These are phyloP conservation scores for Nicotiana knightiana DNA, from an alignment of 257 asterid genomes.

Conservation along the genomic window DNA sequence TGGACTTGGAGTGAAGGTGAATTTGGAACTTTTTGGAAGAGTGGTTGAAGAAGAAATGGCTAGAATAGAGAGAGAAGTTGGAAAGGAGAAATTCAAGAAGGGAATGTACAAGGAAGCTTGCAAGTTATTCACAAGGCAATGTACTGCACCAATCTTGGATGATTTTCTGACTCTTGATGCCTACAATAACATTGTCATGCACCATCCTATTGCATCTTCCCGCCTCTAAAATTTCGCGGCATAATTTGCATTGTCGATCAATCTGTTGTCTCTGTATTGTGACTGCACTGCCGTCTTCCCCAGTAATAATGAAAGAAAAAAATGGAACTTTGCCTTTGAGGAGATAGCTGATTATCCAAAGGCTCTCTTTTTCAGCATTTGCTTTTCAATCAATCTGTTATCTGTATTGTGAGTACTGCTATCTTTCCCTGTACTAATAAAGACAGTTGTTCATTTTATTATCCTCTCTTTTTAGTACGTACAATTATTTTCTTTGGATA, in stretches of 20 bases:
- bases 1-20: constrained; percentile 76
- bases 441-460: neutral
- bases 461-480: neutral
- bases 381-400: neutral
- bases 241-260: neutral
- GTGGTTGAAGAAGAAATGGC: constrained; percentile 92
- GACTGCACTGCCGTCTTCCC: neutral
- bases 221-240: constrained; percentile 33
- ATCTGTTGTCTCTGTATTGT: neutral
- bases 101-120: constrained; percentile 86
- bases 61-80: constrained; percentile 77
- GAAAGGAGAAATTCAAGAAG: constrained; percentile 56
- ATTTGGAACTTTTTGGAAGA: constrained; percentile 62
- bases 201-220: constrained; percentile 48
- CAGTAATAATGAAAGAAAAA: neutral
- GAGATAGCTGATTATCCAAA: neutral
- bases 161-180: constrained; percentile 90
- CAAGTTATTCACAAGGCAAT: constrained; percentile 67
- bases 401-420: neutral
- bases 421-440: neutral
- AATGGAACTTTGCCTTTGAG: neutral
- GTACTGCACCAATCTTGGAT: constrained; percentile 56
- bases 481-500: neutral
- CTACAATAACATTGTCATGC: constrained; percentile 58
- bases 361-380: neutral